Evolutionary conservation across 306 rosid genomes (phyloP).

Genomic region (Lathyrus sativus): DNA sequence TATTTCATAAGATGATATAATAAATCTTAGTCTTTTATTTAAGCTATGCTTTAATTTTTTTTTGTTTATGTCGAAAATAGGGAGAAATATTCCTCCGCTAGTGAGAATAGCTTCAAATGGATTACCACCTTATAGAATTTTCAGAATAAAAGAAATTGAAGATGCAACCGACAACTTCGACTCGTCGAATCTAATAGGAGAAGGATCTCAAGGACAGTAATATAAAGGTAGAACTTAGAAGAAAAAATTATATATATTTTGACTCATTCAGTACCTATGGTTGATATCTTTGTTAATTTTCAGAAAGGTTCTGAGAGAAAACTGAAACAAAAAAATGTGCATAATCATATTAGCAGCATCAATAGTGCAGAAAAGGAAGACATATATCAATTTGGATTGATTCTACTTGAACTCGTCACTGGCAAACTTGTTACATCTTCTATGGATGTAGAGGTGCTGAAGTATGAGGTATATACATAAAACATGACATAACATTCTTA

Average conservation of each 20-base stretch:
- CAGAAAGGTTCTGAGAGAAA: slow-evolving; percentile 37
- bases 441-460: too few species aligned
- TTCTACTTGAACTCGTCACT: too few species aligned
- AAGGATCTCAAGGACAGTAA: slow-evolving; percentile 71
- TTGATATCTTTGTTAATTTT: slow-evolving; percentile 26
- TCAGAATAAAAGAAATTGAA: slow-evolving; percentile 80
- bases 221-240: slow-evolving; percentile 66
- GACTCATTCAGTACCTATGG: slow-evolving; percentile 2
- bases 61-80: slow-evolving; percentile 35
- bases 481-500: too few species aligned
- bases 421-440: too few species aligned
- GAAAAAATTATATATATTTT: slow-evolving; percentile 18
- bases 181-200: slow-evolving; percentile 52
- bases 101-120: too few species aligned
- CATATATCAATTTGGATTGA: too few species aligned
- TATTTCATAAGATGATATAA: too few species aligned
- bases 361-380: slow-evolving; percentile 97
- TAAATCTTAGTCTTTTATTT: too few species aligned
- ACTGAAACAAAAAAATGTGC: slow-evolving; percentile 33
- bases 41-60: slow-evolving; percentile 27
- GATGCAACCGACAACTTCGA: slow-evolving; percentile 75
- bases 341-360: slow-evolving; percentile 23
- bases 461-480: too few species aligned
- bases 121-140: too few species aligned
- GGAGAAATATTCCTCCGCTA: slow-evolving; percentile 53